Base-by-base conservation (phyloP, 495 filamentous ascomycete genomes). In the Penicillium waksmanii region DNA sequence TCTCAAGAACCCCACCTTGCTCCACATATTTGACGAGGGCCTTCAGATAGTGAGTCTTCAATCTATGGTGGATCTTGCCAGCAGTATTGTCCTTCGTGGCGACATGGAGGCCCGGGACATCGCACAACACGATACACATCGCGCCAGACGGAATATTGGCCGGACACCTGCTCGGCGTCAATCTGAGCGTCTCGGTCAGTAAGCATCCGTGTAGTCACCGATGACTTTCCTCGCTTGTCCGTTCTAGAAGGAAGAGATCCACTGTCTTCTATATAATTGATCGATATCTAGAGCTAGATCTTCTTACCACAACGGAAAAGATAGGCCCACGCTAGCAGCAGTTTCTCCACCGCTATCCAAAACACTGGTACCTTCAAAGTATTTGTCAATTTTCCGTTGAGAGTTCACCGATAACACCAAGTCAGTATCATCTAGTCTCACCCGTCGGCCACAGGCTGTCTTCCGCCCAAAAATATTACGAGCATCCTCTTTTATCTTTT, bases 81-180 rank as follows among this genome's bases (percentile, higher is more conserved):
- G 58, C 56, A 62, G 51, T 66, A 65, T 58, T 62, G 54, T 38
- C 61, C 56, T 64, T 64, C 46, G 36, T 61, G 56, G 58, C 58
- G 61, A 58, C 33, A 69, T 60, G 48, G 61, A 47, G 56, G 58
- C 25, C 64, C 46, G 36, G 61, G 66, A 59, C 61, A 66, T 53
- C n/a, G n/a, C n/a, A n/a, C n/a, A n/a, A n/a, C n/a, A n/a, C n/a
- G n/a, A n/a, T n/a, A n/a, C n/a, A n/a, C n/a, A n/a, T n/a, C n/a
- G n/a, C n/a, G n/a, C n/a, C n/a, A n/a, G n/a, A n/a, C n/a, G n/a
- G n/a, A n/a, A n/a, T n/a, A n/a, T n/a, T n/a, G n/a, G n/a, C n/a
- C n/a, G n/a, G n/a, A n/a, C n/a, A n/a, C n/a, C n/a, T n/a, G n/a
- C n/a, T n/a, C n/a, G n/a, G n/a, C n/a, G n/a, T n/a, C n/a, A n/a